These are phyloP conservation scores for Hippophae rhamnoides DNA, from an alignment of 306 rosid genomes.

Conservation along the genomic window DNA sequence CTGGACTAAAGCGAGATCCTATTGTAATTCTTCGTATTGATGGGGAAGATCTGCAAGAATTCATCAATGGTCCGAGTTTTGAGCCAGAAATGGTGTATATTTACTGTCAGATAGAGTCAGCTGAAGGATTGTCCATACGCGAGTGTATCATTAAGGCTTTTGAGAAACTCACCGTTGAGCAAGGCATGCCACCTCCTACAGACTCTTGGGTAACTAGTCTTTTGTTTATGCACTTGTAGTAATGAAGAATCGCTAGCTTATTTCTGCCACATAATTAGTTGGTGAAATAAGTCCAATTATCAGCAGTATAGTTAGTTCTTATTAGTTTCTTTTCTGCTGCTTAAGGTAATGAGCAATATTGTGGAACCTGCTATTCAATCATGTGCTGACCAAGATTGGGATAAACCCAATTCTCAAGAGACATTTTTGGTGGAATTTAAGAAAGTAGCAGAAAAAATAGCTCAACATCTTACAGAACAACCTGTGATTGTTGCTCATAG, in stretches of 20 bases:
- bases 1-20: constrained; percentile 90
- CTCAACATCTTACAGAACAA: constrained; percentile 51
- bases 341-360: constrained; percentile 54
- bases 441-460: constrained; percentile 43
- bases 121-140: constrained; percentile 32
- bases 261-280: too few species aligned
- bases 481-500: constrained; percentile 85
- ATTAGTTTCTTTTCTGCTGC: background rate
- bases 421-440: constrained; percentile 66
- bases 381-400: constrained; percentile 31
- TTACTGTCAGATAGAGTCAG: constrained; percentile 38
- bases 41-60: constrained; percentile 89
- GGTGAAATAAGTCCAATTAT: background rate
- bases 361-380: constrained; percentile 59
- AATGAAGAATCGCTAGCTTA: background rate
- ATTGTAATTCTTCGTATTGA: constrained; percentile 86
- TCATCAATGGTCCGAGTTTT: constrained; percentile 48
- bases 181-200: constrained; percentile 85
- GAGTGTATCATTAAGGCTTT: constrained; percentile 56
- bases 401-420: constrained; percentile 50
- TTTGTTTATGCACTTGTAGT: background rate
- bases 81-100: constrained; percentile 57
- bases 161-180: constrained; percentile 68
- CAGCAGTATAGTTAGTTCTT: background rate
- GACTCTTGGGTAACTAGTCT: constrained; percentile 72